Percentiles rank a stretch among this genome's conserved stretches.
phyloP scores from a whole-genome alignment of 257 asterid species.

The Coffea eugenioides region DNA sequence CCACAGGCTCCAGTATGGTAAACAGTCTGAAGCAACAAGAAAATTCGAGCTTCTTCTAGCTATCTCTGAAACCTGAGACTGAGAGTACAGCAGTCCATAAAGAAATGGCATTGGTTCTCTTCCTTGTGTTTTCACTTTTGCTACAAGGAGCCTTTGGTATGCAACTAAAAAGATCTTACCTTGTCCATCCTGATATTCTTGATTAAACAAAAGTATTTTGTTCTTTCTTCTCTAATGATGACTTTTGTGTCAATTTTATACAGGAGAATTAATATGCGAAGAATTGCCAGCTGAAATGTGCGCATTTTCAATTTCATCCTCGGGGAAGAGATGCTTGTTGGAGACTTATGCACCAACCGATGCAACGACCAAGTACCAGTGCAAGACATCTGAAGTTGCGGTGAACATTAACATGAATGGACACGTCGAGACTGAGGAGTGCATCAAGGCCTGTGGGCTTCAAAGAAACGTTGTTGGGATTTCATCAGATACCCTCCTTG shows the following conservation, averaged over 20 bases:
- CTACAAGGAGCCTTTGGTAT: conserved; percentile 35
- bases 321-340: conserved; percentile 33
- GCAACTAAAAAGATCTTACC: not conserved
- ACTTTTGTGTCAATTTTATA: not conserved
- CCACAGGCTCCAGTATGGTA: not conserved
- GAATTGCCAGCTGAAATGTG: conserved; percentile 31
- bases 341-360: conserved; percentile 30
- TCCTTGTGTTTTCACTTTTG: conserved; percentile 31
- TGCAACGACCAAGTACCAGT: conserved; percentile 17
- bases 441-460: conserved; percentile 33
- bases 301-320: conserved; percentile 29
- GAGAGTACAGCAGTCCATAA: not conserved
- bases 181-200: not conserved
- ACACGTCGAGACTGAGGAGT: conserved; percentile 32
- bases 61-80: not conserved
- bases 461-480: conserved; percentile 34
- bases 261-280: conserved; percentile 36
- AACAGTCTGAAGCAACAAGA: not conserved
- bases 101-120: conserved; percentile 22
- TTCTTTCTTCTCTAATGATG: not conserved
- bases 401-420: conserved; percentile 13
- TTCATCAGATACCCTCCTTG: conserved; percentile 33
- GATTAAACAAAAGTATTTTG: not conserved
- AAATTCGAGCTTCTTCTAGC: not conserved
- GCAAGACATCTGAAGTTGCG: conserved; percentile 31